These are phyloP conservation scores for Guillardia theta DNA, from an alignment of 78 protist species.

Conservation along the genomic window DNA sequence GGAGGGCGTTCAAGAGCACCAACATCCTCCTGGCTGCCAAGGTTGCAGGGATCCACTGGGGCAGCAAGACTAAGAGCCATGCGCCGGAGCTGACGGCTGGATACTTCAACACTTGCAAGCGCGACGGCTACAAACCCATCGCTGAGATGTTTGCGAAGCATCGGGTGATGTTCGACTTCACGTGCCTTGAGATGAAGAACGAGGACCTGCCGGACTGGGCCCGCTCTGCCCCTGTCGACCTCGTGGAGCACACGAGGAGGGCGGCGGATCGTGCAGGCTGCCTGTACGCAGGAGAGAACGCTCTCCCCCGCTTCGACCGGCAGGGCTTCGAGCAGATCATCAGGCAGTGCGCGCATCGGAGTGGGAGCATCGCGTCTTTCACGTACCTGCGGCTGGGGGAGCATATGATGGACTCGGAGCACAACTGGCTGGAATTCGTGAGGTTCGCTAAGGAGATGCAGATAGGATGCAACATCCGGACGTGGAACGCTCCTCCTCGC, in stretches of 20 bases:
- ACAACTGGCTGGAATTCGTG: neutral
- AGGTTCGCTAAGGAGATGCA: neutral
- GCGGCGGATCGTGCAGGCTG: neutral
- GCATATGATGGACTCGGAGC: neutral
- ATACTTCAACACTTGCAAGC: slow-evolving; percentile 59
- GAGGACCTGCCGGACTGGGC: slow-evolving; percentile 53
- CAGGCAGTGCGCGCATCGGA: neutral
- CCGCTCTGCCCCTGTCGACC: neutral
- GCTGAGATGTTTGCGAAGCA: slow-evolving; percentile 63
- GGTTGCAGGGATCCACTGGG: slow-evolving; percentile 91
- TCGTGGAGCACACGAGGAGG: neutral
- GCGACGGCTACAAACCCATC: slow-evolving; percentile 61
- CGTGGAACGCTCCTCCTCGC: neutral
- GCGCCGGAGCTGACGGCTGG: slow-evolving; percentile 90
- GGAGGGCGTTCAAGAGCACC: slow-evolving; percentile 16
- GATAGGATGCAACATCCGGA: neutral
- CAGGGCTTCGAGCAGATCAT: neutral
- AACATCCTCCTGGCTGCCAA: slow-evolving; percentile 70
- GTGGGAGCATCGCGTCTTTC: neutral
- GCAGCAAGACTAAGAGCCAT: slow-evolving; percentile 68
- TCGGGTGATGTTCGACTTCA: slow-evolving; percentile 70
- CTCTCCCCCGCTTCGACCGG: neutral
- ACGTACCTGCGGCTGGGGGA: neutral
- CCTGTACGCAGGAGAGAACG: neutral
- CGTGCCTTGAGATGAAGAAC: slow-evolving; percentile 76